Evolutionary conservation across 768 basidiomycete genomes (phyloP), one percentile per base, ranked within the genome.

Genomic region (Suillus subaureus): DNA sequence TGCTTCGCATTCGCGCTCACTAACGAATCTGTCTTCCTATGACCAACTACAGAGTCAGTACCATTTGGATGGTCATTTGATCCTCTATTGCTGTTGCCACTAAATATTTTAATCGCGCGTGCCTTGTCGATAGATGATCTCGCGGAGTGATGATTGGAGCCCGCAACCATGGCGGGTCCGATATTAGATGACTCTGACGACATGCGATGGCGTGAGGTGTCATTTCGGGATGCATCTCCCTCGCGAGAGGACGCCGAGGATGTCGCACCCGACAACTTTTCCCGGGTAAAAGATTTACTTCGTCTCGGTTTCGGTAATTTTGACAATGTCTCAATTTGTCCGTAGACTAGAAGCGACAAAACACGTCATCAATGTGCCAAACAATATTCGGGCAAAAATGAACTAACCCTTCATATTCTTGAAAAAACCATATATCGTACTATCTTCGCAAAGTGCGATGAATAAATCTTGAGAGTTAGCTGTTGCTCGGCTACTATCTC

Each of bases 381-480:
- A 15, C 33, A 37, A 7, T 18, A 31, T 33, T 18, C 18, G 33
- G 54, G 13, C n/a, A 18, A 51, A 18, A 28, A 18, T 12, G 57
- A 56, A 77, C 84, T 69, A 69, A 93, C 96, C 91, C 81, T 91
- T 87, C 92, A 96, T 92, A 28, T 85, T 83, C 78, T 88, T 93
- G 79, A 96, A 96, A 66, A 92, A 83, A 33, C 85, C 86, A 79
- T 94, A 97, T 57, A 97, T 86, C 57, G 88, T 82, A 69, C 93
- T 89, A 77, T 97, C 96, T 78, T 97, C 96, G 67, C 93, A 95
- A 18, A 97, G 82, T 1, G 94, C 94, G 21, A 89, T 83, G 75
- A 94, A 96, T 54, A 98, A 79, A 75, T 97, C 95, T 66, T 92
- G 88, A 11, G 87, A 82, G 12, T 87, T 89, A 28, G 95, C 96